Evolutionary conservation across 2,329 filamentous ascomycete genomes (phyloP).

Genomic region (Emydomyces testavorans): DNA sequence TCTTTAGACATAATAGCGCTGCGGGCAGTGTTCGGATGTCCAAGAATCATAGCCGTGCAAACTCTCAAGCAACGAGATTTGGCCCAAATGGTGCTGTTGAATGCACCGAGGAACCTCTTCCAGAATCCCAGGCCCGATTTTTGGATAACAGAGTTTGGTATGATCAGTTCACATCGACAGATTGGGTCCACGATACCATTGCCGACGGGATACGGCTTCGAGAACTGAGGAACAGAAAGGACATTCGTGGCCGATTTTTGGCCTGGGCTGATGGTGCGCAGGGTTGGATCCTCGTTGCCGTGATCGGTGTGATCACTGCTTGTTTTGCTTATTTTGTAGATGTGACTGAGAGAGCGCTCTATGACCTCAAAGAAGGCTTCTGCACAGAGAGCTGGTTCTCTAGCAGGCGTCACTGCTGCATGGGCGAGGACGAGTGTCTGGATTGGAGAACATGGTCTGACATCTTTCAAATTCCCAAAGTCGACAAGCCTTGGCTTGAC

Average conservation of each 20-base stretch:
- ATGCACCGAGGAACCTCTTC: constrained; percentile 31
- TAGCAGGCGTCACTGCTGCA: constrained; percentile 57
- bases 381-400: constrained; percentile 62
- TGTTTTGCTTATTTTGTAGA: constrained; percentile 80
- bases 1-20: constrained; percentile 27
- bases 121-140: constrained; percentile 44
- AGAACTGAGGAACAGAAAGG: constrained; percentile 66
- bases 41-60: constrained; percentile 39
- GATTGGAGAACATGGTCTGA: constrained; percentile 57
- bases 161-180: constrained; percentile 93
- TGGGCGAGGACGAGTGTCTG: constrained; percentile 43
- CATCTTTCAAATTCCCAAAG: constrained; percentile 43
- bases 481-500: constrained; percentile 53
- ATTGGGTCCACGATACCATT: constrained; percentile 97
- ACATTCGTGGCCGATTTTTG: constrained; percentile 66
- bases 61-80: constrained; percentile 44
- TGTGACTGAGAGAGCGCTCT: constrained; percentile 71
- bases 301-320: constrained; percentile 79
- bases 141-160: constrained; percentile 91
- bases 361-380: constrained; percentile 85
- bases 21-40: constrained; percentile 31
- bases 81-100: constrained; percentile 54
- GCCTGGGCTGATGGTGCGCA: constrained; percentile 76
- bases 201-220: constrained; percentile 85
- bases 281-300: constrained; percentile 84